Base-by-base conservation (phyloP, 164 flowering plant species). In the Aristolochia californica region DNA sequence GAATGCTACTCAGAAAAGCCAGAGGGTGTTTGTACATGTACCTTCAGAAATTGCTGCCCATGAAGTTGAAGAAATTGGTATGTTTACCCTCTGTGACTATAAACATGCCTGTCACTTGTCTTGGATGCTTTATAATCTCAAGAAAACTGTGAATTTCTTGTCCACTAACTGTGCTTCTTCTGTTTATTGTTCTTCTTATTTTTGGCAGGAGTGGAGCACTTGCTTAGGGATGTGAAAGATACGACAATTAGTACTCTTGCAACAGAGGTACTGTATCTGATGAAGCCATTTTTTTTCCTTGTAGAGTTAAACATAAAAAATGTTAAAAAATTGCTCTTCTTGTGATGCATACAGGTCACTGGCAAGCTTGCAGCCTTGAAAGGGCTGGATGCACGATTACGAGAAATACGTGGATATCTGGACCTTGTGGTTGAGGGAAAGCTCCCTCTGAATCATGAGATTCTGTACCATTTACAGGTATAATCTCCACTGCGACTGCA, bases 11-110 rank as follows among this genome's bases (percentile, higher is more conserved):
- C 91, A 94, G 70, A 94, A 94, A 70, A 94, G 96, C 77, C 97
- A 94, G 73, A 88, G 90, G 72, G 90, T 94, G 4, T 94, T 94
- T 72, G 97, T 84, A 11, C 99, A 88, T 54, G 95, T 90, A n/a
- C 86, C 83, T 45, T 90, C 99, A 21, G 99, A 90, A 79, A 90
- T 94, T 68, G 97, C 96, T 61, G 99, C 99, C 65, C 97, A 90
- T 74, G 99, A 94, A 68, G 99, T 90, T 27, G 99, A 94, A 78
- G 99, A 94, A 80, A 94, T 94, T 49, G 97, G 97, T 94, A 80
- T 45, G 83, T 44, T 24, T 52, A 25, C 14, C 18, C 34, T n/a
- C 21, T 56, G 40, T 34, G 40, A 34, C 40, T 5, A 0, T 9
- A 0, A 34, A 34, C 4, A 12, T 56, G n/a, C n/a, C 11, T 40